These are phyloP conservation scores for Angomonas deanei DNA, from an alignment of 208 protist species.

Conservation along the genomic window DNA sequence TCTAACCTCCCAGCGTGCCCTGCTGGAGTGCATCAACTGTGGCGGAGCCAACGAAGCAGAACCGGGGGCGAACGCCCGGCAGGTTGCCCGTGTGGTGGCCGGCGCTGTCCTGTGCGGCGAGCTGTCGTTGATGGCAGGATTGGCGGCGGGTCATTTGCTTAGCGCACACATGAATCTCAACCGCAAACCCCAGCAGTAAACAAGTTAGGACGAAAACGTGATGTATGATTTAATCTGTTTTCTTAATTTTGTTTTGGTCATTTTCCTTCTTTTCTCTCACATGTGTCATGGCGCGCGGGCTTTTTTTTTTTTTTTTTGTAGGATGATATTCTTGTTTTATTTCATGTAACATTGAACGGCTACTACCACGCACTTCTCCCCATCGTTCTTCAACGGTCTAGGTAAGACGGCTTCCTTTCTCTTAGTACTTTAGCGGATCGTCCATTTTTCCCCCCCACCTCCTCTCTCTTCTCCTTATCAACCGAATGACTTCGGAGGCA, in stretches of 20 bases:
- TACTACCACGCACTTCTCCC: no score
- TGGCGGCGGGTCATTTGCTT: slow-evolving; percentile 86
- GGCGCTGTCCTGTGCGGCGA: slow-evolving; percentile 96
- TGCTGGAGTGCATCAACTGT: slow-evolving; percentile 93
- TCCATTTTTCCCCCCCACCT: neutral
- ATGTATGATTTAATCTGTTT: neutral
- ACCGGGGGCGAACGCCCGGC: slow-evolving; percentile 88
- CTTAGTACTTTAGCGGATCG: slow-evolving; percentile 7
- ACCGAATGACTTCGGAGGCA: slow-evolving; percentile 8
- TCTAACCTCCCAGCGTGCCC: slow-evolving; percentile 89
- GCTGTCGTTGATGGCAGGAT: slow-evolving; percentile 94
- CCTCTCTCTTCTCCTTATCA: neutral
- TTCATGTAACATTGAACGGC: no score
- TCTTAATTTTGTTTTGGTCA: no score
- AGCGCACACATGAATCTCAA: slow-evolving; percentile 92
- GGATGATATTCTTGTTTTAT: slow-evolving; percentile 8
- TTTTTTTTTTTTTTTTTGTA: slow-evolving; percentile 11
- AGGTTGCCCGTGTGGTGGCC: slow-evolving; percentile 90
- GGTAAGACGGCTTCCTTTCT: slow-evolving; percentile 4
- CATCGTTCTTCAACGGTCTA: no score
- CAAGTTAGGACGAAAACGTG: neutral
- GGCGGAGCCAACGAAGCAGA: slow-evolving; percentile 70
- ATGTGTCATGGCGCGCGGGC: no score
- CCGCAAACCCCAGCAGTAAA: slow-evolving; percentile 52
- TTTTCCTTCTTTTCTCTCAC: no score